These are phyloP conservation scores for Phytophthora palmivora DNA, from an alignment of 352 stramenopile genomes.

Conservation along the genomic window DNA sequence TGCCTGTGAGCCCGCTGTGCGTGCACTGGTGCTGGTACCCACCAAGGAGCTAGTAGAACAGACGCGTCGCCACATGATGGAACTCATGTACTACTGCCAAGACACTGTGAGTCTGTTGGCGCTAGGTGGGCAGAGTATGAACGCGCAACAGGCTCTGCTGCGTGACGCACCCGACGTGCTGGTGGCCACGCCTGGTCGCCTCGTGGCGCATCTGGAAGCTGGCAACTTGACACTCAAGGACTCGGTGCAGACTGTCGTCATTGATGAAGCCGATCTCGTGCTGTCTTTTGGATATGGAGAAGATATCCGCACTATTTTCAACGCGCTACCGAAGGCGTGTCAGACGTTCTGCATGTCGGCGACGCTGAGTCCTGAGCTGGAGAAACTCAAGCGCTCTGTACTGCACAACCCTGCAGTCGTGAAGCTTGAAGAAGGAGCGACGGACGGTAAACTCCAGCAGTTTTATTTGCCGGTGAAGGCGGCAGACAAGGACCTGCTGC, in stretches of 20 bases:
- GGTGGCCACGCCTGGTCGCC: slow-evolving; percentile 93
- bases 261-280: slow-evolving; percentile 99
- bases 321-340: slow-evolving; percentile 96
- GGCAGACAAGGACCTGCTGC: slow-evolving; percentile 96
- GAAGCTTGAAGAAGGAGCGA: slow-evolving; percentile 95
- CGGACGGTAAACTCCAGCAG: slow-evolving; percentile 93
- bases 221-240: slow-evolving; percentile 86
- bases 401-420: slow-evolving; percentile 97
- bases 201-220: slow-evolving; percentile 91
- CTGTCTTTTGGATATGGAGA: slow-evolving; percentile 97
- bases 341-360: slow-evolving; percentile 99
- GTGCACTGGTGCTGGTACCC: slow-evolving; percentile 96
- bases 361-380: slow-evolving; percentile 96
- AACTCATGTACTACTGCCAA: slow-evolving; percentile 98
- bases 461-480: slow-evolving; percentile 93
- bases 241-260: slow-evolving; percentile 96
- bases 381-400: slow-evolving; percentile 97
- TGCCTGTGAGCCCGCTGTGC: slow-evolving; percentile 51
- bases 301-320: slow-evolving; percentile 94
- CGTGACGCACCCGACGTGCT: slow-evolving; percentile 93
- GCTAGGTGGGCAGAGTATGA: slow-evolving; percentile 92
- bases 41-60: slow-evolving; percentile 98
- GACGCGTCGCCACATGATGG: slow-evolving; percentile 88
- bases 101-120: slow-evolving; percentile 93
- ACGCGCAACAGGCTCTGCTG: slow-evolving; percentile 85